These are phyloP conservation scores for Pichia sp. DNA, from an alignment of 1,139 yeast species.

Conservation along the genomic window DNA sequence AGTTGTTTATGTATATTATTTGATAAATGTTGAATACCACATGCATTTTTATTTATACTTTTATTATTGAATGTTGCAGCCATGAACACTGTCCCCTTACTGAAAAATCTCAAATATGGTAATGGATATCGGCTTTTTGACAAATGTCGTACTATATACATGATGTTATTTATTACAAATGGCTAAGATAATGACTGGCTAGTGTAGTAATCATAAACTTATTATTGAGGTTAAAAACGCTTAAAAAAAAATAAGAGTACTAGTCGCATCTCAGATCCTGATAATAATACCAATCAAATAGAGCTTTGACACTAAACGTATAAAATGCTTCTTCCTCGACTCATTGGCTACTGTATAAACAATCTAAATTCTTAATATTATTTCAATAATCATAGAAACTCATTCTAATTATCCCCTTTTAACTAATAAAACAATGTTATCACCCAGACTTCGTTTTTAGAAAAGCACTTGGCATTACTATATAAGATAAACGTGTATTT, in stretches of 20 bases:
- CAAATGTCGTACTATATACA: background rate
- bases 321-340: too few species aligned
- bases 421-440: conserved; percentile 33
- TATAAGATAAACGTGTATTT: conserved; percentile 70
- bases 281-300: too few species aligned
- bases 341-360: too few species aligned
- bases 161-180: background rate
- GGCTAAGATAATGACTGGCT: too few species aligned
- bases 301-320: too few species aligned
- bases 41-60: conserved; percentile 43
- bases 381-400: conserved; percentile 2
- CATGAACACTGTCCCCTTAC: conserved; percentile 6
- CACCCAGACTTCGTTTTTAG: conserved; percentile 44
- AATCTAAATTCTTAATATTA: too few species aligned
- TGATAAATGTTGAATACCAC: conserved; percentile 68
- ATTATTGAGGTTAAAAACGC: too few species aligned
- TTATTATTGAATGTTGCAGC: conserved; percentile 28
- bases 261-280: too few species aligned
- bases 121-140: background rate
- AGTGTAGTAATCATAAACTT: too few species aligned
- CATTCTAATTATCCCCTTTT: conserved; percentile 10
- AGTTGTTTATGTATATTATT: conserved; percentile 50
- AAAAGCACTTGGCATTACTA: conserved; percentile 49
- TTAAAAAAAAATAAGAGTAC: too few species aligned
- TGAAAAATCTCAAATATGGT: background rate